Base-by-base conservation (phyloP, 495 filamentous ascomycete genomes). In the Elasticomyces elasticus region DNA sequence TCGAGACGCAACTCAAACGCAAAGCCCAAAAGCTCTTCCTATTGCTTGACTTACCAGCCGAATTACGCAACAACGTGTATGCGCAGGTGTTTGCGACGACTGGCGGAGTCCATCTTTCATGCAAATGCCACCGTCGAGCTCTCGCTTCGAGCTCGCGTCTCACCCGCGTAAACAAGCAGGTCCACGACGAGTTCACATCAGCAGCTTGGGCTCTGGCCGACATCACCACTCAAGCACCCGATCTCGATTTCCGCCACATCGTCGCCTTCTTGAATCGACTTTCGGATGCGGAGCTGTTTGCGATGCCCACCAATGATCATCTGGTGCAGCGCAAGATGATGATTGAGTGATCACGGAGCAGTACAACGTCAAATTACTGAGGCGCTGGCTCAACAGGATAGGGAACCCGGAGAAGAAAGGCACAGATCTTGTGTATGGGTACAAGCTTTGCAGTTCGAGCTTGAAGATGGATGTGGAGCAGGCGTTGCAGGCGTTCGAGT, bases 181-280 rank as follows among this genome's bases (percentile, higher is more conserved):
- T 56, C 25, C 12, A 19, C n/a, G 20, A 27, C 2, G 26, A 40
- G 17, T 23, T 51, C 30, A 11, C 9, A 0, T 13, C 26, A 2
- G 35, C 37, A 4, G 15, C 28, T 5, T 24, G 13, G 24, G 19
- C 30, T 19, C 12, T 13, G 9, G 40, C 40, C 11, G n/a, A 40
- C 27, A 25, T 51, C 30, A 13, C 11, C 5, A 30, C 38, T 6
- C 22, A 24, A 4, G 9, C 28, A 1, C 1, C 23, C 35, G 30
- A 51, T 40, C 46, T 51, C 54, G 24, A 33, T 17, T 54, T 54
- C 51, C 13, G 22, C 46, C 38, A 51, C 38, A 26, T 51, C 35
- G 37, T 56, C 25, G 46, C 46, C 22, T 56, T 56, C 48, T 30
- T 56, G 28, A 56, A 51, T 22, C 46, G 47, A 7, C 54, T 46